Percentiles rank a stretch among this genome's conserved stretches.
Evolutionary conservation across 257 asterid species (phyloP).

Genomic region (Fraxinus americana): DNA sequence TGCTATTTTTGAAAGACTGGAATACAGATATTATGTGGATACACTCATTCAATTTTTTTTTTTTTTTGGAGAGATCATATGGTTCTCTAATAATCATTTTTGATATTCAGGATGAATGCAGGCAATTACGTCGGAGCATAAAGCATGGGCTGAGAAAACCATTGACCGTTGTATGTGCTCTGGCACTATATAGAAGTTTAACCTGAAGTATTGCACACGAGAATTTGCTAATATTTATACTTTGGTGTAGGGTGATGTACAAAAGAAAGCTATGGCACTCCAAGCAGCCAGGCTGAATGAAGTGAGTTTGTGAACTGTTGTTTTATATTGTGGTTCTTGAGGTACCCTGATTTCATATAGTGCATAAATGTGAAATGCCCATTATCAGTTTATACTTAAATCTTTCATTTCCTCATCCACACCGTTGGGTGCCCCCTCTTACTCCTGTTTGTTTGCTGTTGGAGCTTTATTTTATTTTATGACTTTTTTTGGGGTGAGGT

Average conservation of each 20-base stretch:
- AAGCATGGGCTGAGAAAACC: conserved; percentile 73
- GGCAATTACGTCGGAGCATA: conserved; percentile 76
- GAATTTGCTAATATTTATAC: conserved; percentile 20
- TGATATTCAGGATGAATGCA: conserved; percentile 79
- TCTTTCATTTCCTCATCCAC: background rate
- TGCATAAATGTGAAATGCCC: background rate
- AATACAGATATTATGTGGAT: background rate
- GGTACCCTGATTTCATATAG: background rate
- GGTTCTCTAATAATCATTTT: conserved; percentile 15
- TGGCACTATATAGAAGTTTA: conserved; percentile 21
- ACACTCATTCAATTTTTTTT: background rate
- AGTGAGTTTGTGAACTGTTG: conserved; percentile 37
- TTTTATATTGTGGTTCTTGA: background rate
- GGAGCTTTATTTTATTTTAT: background rate
- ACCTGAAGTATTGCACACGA: conserved; percentile 12
- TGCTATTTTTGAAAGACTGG: conserved; percentile 1
- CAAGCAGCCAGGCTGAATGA: conserved; percentile 65
- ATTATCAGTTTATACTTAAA: background rate
- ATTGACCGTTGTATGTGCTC: conserved; percentile 59
- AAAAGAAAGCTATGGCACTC: conserved; percentile 70
- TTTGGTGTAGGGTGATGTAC: conserved; percentile 68
- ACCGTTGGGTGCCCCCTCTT: background rate
- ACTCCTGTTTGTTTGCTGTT: background rate
- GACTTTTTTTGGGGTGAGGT: background rate
- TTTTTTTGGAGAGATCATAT: conserved; percentile 4